Evolutionary conservation across 2,329 filamentous ascomycete species (phyloP), one percentile per base, ranked within the genome.

Genomic region (Mariannaea sp.): DNA sequence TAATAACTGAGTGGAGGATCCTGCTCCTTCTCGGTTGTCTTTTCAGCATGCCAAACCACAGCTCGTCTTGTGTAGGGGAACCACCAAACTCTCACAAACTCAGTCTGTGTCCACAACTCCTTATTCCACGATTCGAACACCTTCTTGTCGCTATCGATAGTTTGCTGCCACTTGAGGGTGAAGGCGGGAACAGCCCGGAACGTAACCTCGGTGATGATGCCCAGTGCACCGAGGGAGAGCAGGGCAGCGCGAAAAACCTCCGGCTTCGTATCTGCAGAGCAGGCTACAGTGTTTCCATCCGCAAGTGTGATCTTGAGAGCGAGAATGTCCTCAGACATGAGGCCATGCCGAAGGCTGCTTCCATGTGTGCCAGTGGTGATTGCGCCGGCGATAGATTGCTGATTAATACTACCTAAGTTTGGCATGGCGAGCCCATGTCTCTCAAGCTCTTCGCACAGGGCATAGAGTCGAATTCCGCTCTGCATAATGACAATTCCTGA

Each of bases 1-100:
- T 96, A 96, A 76, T 90, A 97, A 65, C 83, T 89, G 48, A 75
- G 77, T 2, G 81, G 81, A 2, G 89, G 85, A 6, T 82, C 75
- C 13, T 75, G 75, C 33, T 80, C 74, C 1, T 84, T 77, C 51
- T 87, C 82, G 7, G 83, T 77, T 1, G 90, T 91, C 70, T 89
- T 88, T 41, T 91, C 82, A n/a, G 92, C 94, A 33, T 84, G 83
- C 94, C 94, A 99, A 39, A 95, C 83, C 41, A 97, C 89, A 0
- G 90, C 91, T 39, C 90, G 84, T 50, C 90, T 84, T 68, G 89
- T 91, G 74, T 97, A 96, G 0, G 94, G 94, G 69, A 96, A 86
- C 94, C 94, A 99, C 93, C 94, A 99, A 22, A 97, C 91, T 22
- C 94, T 83, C 20, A 95, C 90, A 68, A 93, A 99, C 71, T 97